Evolutionary conservation across 768 basidiomycete genomes (phyloP), one percentile per base, ranked within the genome.

Genomic region (Hygrophorus pudorinus): DNA sequence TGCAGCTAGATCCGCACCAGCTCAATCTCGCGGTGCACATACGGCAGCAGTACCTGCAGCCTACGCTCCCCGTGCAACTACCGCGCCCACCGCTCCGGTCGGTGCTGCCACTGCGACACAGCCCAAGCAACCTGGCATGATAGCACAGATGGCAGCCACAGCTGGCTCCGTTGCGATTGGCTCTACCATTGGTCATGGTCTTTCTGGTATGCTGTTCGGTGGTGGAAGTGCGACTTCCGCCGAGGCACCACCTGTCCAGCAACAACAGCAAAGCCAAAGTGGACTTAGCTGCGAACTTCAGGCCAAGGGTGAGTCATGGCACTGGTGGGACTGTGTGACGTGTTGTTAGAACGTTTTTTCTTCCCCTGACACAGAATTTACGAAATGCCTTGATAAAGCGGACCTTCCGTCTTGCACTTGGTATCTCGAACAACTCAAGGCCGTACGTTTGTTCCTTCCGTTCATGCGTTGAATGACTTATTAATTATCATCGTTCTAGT

Each of bases 141-240:
- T 91, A 13, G 72, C 77, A 0, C 83, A 86, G 56, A 90, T 91
- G 85, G 88, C 88, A 43, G 84, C 86, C 4, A 89, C 90, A 5
- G 90, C 89, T 20, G 90, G 89, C 49, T 86, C 85, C 46, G 89
- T 93, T 40, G 91, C 89, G 4, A 68, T 88, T 39, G 91, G 90
- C 18, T 90, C 86, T 6, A 81, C 80, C 45, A 76, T 94, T 50
- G 90, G 89, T 36, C 90, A 94, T 58, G 90, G 90, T n/a, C 58
- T 94, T 51, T 89, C 86, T 33, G 75, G 62, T 61, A 89, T 92
- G 87, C 76, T 93, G 48, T 94, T 92, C 53, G 91, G 90, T 38
- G 79, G 85, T 46, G 66, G 73, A 43, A 61, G 61, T 30, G 64
- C 67, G 0, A 62, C 71, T 30, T 53, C 74, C 11, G 60, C 67